Base-by-base conservation (phyloP, 352 stramenopile genomes). In the Globisporangium alternatum region DNA sequence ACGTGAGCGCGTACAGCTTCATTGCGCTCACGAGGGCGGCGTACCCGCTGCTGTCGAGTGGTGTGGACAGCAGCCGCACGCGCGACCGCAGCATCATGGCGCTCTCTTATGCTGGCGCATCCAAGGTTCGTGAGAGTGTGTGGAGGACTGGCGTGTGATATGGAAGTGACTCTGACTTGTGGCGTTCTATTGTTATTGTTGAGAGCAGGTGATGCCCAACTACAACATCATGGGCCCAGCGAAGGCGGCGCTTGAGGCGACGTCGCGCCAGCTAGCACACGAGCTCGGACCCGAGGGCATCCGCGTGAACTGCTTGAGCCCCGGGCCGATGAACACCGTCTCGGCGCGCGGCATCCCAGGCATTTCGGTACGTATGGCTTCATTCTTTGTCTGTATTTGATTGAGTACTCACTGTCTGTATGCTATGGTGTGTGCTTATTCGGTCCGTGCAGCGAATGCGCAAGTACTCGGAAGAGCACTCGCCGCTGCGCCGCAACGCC, bases 221-320 rank as follows among this genome's bases (percentile, higher is more conserved):
- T 98, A 98, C 76, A 93, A 96, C 64, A 73, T 94, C 19, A 98
- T 98, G 93, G 93, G 93, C 5, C 90, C 90, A 5, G 90, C 88
- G 19, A 98, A 98, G 64, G 93, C 90, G 35, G 86, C 88, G 8
- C 76, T 98, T 6, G 93, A 98, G 64, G 84, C 87, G 6, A 89
- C 83, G 15, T 74, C 90, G 22, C 75, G 91, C 30, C 86, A 91
- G 35, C 70, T 98, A 4, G 93, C 93, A 22, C 76, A 82, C 35
- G 92, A 98, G 47, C 71, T 97, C 2, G 83, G 86, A 13, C 68
- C 71, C 0, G 66, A 88, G 19, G 77, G 85, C 22, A 90, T 97
- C 56, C 88, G 90, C 47, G 90, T 98, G 43, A 98, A 98, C 73
- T 91, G 83, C 55, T 63, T 98, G 15, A 97, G 88, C 48, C 88